Conservation (phyloP, 768 basidiomycete genomes). For the Lyophyllum atratum region DNA sequence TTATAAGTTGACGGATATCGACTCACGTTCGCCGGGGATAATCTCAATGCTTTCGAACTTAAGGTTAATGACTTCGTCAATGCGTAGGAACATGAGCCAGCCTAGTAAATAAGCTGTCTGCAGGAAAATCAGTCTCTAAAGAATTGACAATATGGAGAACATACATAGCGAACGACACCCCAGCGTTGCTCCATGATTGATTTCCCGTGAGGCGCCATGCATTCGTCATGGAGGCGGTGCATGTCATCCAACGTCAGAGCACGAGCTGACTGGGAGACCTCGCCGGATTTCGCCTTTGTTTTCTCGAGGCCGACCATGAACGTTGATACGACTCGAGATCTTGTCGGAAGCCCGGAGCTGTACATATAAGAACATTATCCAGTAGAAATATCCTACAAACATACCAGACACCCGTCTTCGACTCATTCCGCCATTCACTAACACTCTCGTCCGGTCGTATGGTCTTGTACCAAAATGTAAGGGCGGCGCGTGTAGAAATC, state of each 20-base stretch:
- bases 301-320: conserved; percentile 26
- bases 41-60: conserved; percentile 16
- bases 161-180: neutral
- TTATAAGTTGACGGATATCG: neutral
- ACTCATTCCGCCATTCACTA: conserved; percentile 16
- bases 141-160: neutral
- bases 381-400: neutral
- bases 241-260: conserved; percentile 18
- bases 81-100: conserved; percentile 15
- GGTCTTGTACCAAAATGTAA: conserved; percentile 15
- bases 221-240: conserved; percentile 12
- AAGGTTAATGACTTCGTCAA: conserved; percentile 17
- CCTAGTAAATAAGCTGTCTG: conserved; percentile 16
- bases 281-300: conserved; percentile 18
- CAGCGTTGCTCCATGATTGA: neutral
- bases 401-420: neutral
- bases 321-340: conserved; percentile 12
- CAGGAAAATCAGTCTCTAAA: neutral
- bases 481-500: conserved; percentile 17
- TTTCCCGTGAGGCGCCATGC: neutral
- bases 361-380: neutral
- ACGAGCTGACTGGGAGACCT: conserved; percentile 20
- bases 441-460: conserved; percentile 11
- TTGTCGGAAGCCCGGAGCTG: conserved; percentile 20
- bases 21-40: conserved; percentile 5